Evolutionary conservation across 345 rosid species (phyloP).

Genomic region (Aquilaria sinensis): DNA sequence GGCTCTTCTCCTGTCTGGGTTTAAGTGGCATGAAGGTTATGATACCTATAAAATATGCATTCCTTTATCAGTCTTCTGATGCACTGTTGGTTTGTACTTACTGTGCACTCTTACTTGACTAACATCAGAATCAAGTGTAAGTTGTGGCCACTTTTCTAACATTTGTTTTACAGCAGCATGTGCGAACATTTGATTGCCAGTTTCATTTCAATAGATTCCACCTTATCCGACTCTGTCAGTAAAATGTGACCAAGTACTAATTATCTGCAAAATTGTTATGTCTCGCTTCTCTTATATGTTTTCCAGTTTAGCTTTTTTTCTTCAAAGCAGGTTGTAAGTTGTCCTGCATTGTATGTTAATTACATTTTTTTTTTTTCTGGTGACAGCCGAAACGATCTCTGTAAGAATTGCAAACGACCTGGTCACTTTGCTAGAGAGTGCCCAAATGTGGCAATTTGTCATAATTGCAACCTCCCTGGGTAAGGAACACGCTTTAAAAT

Average conservation of each 20-base stretch:
- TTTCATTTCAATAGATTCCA: too few relatives aligned
- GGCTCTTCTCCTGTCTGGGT: too few relatives aligned
- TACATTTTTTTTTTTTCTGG: conserved; percentile 11
- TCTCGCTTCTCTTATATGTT: not conserved
- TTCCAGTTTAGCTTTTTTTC: not conserved
- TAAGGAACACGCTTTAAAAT: conserved; percentile 15
- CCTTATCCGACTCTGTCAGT: too few relatives aligned
- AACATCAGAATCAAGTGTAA: too few relatives aligned
- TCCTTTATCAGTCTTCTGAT: too few relatives aligned
- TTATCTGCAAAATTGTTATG: not conserved
- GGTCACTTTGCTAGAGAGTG: conserved; percentile 98
- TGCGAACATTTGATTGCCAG: too few relatives aligned
- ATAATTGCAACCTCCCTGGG: conserved; percentile 99
- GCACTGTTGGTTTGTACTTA: too few relatives aligned
- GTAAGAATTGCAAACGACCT: conserved; percentile 97
- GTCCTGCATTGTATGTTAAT: conserved; percentile 8
- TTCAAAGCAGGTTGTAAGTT: not conserved
- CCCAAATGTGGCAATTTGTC: conserved; percentile 93
- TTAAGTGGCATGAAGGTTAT: too few relatives aligned
- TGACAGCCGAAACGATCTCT: conserved; percentile 77
- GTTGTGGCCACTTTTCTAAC: too few relatives aligned
- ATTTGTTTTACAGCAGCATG: too few relatives aligned
- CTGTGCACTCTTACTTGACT: too few relatives aligned
- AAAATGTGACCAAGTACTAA: not conserved
- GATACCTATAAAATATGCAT: too few relatives aligned